phyloP scores from a whole-genome alignment of 257 asterid species.

The Verbascum thapsus region DNA sequence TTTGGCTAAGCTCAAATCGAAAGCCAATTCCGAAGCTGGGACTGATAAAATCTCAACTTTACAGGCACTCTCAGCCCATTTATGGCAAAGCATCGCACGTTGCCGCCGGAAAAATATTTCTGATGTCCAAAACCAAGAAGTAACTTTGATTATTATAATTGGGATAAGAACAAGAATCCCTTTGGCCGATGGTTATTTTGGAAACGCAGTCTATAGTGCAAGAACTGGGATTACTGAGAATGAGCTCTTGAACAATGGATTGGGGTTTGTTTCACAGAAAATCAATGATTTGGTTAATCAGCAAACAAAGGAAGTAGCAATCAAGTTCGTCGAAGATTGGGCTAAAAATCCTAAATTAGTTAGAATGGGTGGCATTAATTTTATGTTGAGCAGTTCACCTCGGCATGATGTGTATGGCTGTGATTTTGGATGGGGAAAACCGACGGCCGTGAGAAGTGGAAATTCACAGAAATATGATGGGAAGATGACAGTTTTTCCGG shows the following conservation, averaged over 20 bases:
- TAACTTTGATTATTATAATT: neutral
- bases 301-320: constrained; percentile 29
- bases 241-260: constrained; percentile 14
- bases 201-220: constrained; percentile 25
- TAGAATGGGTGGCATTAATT: neutral
- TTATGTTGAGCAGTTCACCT: constrained; percentile 48
- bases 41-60: constrained; percentile 37
- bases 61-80: constrained; percentile 46
- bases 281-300: constrained; percentile 27
- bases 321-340: constrained; percentile 21
- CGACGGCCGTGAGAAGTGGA: constrained; percentile 50
- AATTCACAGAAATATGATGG: constrained; percentile 41
- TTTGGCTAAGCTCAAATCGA: constrained; percentile 32
- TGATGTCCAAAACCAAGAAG: neutral
- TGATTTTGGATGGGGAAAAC: constrained; percentile 64
- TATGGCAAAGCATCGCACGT: constrained; percentile 40
- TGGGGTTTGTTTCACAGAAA: constrained; percentile 37
- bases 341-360: constrained; percentile 1
- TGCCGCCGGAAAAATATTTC: neutral
- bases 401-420: constrained; percentile 46
- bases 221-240: neutral
- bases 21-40: constrained; percentile 37
- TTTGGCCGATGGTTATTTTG: constrained; percentile 42
- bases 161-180: constrained; percentile 44
- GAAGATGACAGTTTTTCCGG: constrained; percentile 40